These are phyloP conservation scores for Bretziella fagacearum DNA, from an alignment of 2,329 filamentous ascomycete genomes.

Conservation along the genomic window DNA sequence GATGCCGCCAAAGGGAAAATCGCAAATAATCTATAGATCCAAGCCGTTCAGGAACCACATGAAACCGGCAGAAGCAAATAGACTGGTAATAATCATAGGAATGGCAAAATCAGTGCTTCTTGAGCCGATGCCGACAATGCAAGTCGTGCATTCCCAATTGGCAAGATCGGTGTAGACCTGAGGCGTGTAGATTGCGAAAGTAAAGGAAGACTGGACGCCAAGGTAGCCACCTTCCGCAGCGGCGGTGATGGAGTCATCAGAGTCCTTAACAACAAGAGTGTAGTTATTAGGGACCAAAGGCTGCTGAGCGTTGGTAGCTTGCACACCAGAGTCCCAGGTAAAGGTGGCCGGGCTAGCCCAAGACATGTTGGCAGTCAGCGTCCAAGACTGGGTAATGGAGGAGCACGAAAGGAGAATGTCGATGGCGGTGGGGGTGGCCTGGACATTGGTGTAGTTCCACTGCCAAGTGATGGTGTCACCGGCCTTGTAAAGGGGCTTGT, in stretches of 20 bases:
- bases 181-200: conserved; percentile 40
- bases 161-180: conserved; percentile 33
- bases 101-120: conserved; percentile 2
- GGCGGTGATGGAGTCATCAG: conserved; percentile 34
- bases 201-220: conserved; percentile 29
- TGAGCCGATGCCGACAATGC: conserved; percentile 29
- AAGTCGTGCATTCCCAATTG: conserved; percentile 40
- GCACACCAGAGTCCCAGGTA: conserved; percentile 40
- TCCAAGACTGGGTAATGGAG: conserved; percentile 35
- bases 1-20: too few species aligned
- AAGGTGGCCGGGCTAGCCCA: conserved; percentile 33
- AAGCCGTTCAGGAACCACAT: conserved; percentile 46
- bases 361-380: conserved; percentile 46
- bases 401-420: conserved; percentile 43
- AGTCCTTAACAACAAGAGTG: conserved; percentile 45
- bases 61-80: conserved; percentile 41
- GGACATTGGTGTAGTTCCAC: conserved; percentile 50
- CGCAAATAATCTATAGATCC: conserved; percentile 20
- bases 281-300: conserved; percentile 39
- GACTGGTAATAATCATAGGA: conserved; percentile 24
- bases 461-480: conserved; percentile 41
- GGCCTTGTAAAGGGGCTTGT: conserved; percentile 40
- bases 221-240: conserved; percentile 39
- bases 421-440: conserved; percentile 40
- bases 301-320: conserved; percentile 28